A percentile compares a stretch with the other conserved stretches of the same genome.
Conservation (phyloP, 1,284 basidiomycete genomes). For the Ceratobasidium sp. region DNA sequence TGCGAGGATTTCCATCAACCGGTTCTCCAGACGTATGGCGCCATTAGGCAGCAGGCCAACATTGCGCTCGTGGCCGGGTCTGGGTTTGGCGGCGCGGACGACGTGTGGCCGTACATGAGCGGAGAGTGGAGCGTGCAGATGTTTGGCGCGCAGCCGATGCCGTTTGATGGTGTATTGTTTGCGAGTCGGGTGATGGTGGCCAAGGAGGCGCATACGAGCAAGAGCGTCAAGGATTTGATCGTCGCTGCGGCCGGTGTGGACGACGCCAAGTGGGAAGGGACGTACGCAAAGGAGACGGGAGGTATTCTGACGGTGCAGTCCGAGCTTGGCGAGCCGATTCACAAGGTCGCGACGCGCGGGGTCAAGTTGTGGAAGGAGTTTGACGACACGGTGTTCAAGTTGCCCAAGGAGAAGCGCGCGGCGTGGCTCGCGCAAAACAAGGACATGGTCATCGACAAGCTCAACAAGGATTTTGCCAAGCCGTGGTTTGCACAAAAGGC, state of each 20-base stretch:
- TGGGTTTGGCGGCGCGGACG: conserved; percentile 95
- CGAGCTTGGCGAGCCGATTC: conserved; percentile 98
- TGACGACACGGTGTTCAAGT: conserved; percentile 94
- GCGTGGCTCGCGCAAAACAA: conserved; percentile 90
- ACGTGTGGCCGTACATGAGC: conserved; percentile 96
- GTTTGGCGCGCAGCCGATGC: conserved; percentile 95
- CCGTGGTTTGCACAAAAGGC: conserved; percentile 98
- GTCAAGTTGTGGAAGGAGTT: conserved; percentile 99
- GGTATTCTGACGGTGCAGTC: conserved; percentile 97
- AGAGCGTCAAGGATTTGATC: conserved; percentile 96
- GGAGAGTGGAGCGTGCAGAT: conserved; percentile 91
- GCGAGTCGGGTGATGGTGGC: conserved; percentile 98
- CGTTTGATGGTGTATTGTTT: conserved; percentile 97
- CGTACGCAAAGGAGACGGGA: conserved; percentile 94
- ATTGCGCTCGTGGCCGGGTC: conserved; percentile 95
- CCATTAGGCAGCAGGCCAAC: conserved; percentile 91
- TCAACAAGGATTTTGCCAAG: conserved; percentile 97
- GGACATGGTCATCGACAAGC: conserved; percentile 89
- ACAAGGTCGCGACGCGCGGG: conserved; percentile 97
- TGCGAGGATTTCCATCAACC: conserved; percentile 99
- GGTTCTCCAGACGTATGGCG: conserved; percentile 88
- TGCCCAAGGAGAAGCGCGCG: conserved; percentile 94
- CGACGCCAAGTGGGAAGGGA: conserved; percentile 94
- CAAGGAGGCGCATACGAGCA: conserved; percentile 95
- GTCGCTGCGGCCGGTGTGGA: conserved; percentile 94